Conservation (phyloP, 2,329 filamentous ascomycete species). For the Neofusicoccum sp. region DNA sequence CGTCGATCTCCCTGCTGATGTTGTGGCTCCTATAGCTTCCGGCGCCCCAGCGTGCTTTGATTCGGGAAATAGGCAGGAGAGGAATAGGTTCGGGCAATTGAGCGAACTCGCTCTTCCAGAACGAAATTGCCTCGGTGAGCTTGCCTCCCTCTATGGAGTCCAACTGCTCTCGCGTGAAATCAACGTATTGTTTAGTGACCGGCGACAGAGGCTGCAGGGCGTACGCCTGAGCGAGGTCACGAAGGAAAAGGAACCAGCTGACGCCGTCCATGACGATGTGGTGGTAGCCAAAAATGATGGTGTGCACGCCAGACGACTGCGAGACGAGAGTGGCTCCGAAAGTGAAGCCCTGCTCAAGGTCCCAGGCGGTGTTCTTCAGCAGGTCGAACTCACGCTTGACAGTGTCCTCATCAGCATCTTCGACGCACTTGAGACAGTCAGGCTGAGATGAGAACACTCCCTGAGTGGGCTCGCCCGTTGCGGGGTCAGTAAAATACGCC, state of each 20-base stretch:
- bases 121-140: constrained; percentile 31
- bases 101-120: constrained; percentile 37
- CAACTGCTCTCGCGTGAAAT: constrained; percentile 39
- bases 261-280: constrained; percentile 57
- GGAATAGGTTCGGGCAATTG: constrained; percentile 33
- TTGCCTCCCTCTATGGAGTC: constrained; percentile 31
- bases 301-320: constrained; percentile 37
- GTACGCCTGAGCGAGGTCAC: constrained; percentile 51
- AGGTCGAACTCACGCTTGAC: constrained; percentile 30
- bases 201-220: constrained; percentile 29
- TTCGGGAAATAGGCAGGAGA: constrained; percentile 36
- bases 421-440: neutral
- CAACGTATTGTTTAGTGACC: constrained; percentile 37
- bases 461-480: constrained; percentile 29
- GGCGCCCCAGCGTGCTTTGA: constrained; percentile 21
- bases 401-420: neutral
- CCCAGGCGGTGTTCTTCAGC: constrained; percentile 37
- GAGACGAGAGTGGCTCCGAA: constrained; percentile 42
- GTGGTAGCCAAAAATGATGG: constrained; percentile 49
- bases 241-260: constrained; percentile 47
- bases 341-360: constrained; percentile 42
- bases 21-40: neutral
- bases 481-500: constrained; percentile 30
- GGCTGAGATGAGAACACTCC: neutral
- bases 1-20: neutral